A percentile compares a stretch with the other conserved stretches of the same genome.
Conservation (phyloP, 1,284 basidiomycete genomes). For the Gomphus bonarii region DNA sequence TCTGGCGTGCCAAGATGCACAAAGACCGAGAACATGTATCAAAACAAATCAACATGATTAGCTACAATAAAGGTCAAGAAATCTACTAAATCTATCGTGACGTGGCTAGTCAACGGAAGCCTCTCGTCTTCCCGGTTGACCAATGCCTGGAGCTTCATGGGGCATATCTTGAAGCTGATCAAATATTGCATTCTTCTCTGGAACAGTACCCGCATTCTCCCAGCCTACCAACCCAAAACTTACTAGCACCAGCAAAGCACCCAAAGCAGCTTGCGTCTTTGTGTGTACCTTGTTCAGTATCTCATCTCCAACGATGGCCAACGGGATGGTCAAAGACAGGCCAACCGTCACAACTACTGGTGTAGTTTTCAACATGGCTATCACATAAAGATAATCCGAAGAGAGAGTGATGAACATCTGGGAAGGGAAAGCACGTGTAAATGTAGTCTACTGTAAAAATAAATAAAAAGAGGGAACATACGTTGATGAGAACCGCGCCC, state of each 20-base stretch:
- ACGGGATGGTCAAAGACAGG: constrained; percentile 88
- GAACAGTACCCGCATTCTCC: constrained; percentile 34
- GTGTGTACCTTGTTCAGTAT: constrained; percentile 43
- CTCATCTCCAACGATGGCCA: constrained; percentile 77
- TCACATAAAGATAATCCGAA: constrained; percentile 80
- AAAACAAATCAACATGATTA: background rate
- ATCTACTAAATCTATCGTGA: background rate
- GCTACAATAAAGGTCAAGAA: background rate
- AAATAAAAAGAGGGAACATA: constrained; percentile 24
- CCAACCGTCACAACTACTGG: constrained; percentile 91
- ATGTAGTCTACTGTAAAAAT: background rate
- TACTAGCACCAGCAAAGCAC: constrained; percentile 55
- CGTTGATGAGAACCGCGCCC: constrained; percentile 67
- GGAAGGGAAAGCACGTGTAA: background rate
- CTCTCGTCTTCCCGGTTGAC: background rate
- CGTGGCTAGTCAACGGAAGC: background rate
- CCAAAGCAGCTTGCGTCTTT: constrained; percentile 47
- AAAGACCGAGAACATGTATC: background rate
- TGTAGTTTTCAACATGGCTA: constrained; percentile 96
- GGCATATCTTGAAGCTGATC: background rate
- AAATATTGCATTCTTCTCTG: background rate
- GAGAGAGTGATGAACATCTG: constrained; percentile 81
- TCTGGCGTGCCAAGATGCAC: background rate
- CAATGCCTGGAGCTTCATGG: background rate
- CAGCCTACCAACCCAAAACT: constrained; percentile 61